Percentiles rank a stretch among this genome's conserved stretches.
Evolutionary conservation across 2,329 filamentous ascomycete species (phyloP).

Genomic region (Epichloe glyceriae): DNA sequence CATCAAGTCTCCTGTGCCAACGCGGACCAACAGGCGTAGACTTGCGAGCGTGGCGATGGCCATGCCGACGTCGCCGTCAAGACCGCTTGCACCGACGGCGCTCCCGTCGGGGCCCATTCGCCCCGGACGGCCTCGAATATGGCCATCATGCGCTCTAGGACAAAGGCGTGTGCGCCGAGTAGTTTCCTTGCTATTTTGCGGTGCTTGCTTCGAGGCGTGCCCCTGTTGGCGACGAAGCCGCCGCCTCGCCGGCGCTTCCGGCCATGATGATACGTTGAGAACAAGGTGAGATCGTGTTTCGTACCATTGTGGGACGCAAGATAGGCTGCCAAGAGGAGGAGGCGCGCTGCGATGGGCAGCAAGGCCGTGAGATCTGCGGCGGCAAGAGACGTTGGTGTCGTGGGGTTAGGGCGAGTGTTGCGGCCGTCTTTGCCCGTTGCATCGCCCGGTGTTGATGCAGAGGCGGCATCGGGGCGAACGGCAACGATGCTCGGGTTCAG

Average conservation of each 20-base stretch:
- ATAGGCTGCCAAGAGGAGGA: slow-evolving; percentile 65
- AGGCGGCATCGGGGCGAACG: slow-evolving; percentile 8
- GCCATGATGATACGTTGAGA: slow-evolving; percentile 56
- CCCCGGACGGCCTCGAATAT: slow-evolving; percentile 56
- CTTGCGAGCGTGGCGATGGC: slow-evolving; percentile 61
- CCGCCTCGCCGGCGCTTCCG: slow-evolving; percentile 37
- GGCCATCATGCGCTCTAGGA: slow-evolving; percentile 65
- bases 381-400: background rate
- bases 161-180: slow-evolving; percentile 63
- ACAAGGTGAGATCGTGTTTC: slow-evolving; percentile 59
- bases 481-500: slow-evolving; percentile 52
- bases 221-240: slow-evolving; percentile 21
- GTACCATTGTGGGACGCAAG: slow-evolving; percentile 69
- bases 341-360: slow-evolving; percentile 60
- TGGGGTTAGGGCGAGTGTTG: background rate
- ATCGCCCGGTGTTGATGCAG: background rate
- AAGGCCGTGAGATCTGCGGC: slow-evolving; percentile 37
- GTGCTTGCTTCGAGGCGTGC: slow-evolving; percentile 34
- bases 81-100: slow-evolving; percentile 16
- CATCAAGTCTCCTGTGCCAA: slow-evolving; percentile 49
- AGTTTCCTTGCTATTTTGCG: slow-evolving; percentile 66
- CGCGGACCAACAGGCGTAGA: slow-evolving; percentile 53
- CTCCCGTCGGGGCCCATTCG: slow-evolving; percentile 34
- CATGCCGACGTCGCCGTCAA: slow-evolving; percentile 46
- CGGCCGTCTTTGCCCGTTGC: background rate